Percentiles rank a stretch among this genome's conserved stretches.
phyloP scores from a whole-genome alignment of 441 rosid genomes.

The Populus hybrid region DNA sequence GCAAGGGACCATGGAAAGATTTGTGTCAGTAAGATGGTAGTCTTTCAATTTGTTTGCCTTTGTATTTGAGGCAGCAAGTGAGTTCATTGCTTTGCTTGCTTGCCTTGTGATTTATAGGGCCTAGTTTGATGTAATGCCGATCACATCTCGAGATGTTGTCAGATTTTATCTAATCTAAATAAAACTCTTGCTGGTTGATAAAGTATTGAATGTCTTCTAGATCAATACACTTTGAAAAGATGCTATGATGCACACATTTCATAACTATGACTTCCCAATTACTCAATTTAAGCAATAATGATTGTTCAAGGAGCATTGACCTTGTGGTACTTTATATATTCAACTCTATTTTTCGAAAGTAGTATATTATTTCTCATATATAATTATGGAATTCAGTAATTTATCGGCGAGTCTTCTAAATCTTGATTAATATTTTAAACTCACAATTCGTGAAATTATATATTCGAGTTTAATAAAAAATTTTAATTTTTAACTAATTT shows the following conservation, averaged over 20 bases:
- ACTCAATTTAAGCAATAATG: no score
- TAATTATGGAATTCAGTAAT: no score
- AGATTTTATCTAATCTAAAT: neutral
- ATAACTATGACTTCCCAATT: no score
- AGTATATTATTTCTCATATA: no score
- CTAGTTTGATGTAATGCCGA: neutral
- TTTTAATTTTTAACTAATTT: no score
- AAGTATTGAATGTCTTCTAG: neutral
- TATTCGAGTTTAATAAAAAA: no score
- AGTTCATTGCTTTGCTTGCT: neutral
- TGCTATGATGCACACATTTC: neutral
- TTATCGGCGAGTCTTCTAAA: no score
- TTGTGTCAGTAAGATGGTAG: neutral
- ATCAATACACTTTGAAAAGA: neutral
- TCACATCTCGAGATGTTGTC: neutral
- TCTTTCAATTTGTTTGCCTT: neutral
- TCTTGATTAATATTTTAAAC: no score
- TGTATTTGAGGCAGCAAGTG: neutral
- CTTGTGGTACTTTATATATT: no score
- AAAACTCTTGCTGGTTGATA: neutral
- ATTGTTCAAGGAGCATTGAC: no score
- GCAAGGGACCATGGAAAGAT: neutral
- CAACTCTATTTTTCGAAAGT: no score
- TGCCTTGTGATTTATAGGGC: neutral
- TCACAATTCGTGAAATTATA: accelerated